phyloP scores from a whole-genome alignment of 1,139 yeast genomes.

The Tardiomyces digboiensis region DNA sequence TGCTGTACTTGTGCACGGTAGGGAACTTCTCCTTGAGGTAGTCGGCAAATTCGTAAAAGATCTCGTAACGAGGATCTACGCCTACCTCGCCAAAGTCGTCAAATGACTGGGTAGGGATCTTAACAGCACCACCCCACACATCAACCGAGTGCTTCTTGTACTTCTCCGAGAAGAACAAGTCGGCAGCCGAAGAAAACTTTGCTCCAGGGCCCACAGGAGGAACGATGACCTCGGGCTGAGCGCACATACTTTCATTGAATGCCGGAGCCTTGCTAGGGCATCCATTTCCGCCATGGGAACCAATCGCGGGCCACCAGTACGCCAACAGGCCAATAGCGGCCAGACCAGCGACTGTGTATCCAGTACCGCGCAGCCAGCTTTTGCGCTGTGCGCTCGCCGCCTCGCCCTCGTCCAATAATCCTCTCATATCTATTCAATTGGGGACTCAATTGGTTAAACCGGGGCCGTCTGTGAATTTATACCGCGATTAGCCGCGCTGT shows the following conservation, averaged over 20 bases:
- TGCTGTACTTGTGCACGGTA: slow-evolving; percentile 37
- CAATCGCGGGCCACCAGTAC: background rate
- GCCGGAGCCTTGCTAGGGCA: background rate
- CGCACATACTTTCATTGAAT: background rate
- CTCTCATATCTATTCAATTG: background rate
- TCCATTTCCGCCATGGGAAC: background rate
- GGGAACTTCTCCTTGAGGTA: slow-evolving; percentile 55
- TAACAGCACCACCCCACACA: slow-evolving; percentile 40
- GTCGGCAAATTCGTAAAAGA: slow-evolving; percentile 43
- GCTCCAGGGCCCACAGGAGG: background rate
- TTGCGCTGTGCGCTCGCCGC: background rate
- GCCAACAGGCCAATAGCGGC: background rate
- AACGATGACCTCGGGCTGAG: background rate
- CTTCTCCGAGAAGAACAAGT: slow-evolving; percentile 13
- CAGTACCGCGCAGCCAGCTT: background rate
- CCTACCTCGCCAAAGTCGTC: slow-evolving; percentile 40
- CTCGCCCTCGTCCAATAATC: background rate
- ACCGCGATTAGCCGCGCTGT: no score
- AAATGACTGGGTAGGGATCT: slow-evolving; percentile 51
- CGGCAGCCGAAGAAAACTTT: background rate
- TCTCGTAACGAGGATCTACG: slow-evolving; percentile 28
- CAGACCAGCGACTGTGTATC: background rate
- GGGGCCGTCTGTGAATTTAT: no score
- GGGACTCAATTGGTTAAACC: no score
- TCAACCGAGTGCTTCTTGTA: slow-evolving; percentile 16